Base-by-base conservation (phyloP, 2,329 filamentous ascomycete genomes). In the Aspergillus clavatus region DNA sequence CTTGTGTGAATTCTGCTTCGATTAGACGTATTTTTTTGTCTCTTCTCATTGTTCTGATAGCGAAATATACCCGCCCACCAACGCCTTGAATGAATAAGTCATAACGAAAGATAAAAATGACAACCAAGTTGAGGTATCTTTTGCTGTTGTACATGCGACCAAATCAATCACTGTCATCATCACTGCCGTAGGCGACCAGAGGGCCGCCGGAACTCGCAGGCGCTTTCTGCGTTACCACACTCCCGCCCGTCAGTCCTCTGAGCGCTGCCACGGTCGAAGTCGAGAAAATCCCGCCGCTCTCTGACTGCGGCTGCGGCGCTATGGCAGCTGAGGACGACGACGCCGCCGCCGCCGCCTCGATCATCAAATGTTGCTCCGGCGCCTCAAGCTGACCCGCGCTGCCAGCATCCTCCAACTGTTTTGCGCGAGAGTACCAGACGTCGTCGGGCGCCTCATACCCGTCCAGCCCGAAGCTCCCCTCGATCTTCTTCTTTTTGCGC, bases 381-480 rank as follows among this genome's bases (percentile, higher is more conserved):
- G 71, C 72, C 47, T 78, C 78, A 18, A 79, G 77, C 62, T 82
- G 79, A 47, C 81, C 73, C 51, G 79, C 55, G 45, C 71, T 72
- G 49, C 82, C 75, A 56, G 85, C 76, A 38, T 82, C 74, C 59
- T 86, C 82, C 22, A 83, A 66, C 52, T 85, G 83, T 55, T 82
- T 80, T 27, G 90, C 88, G 38, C 87, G 78, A 0, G 89, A 87
- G 68, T 90, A 95, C 79, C 94, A 95, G 21, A 98, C 83, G 51
- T 93, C 86, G 63, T 98, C 93, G 0, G 91, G 90, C 1, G 90
- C 90, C 60, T 97, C 88, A 65, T 96, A 97, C 1, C 90, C 91
- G 43, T 91, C 80, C 37, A 98, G 68, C 0, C 90, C 91, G 62
- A 95, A 97, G 18, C 80, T 84, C 40, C 89, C 89, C 66, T 96